A percentile compares a stretch with the other conserved stretches of the same genome.
These are phyloP conservation scores for Kingdonia uniflora DNA, from an alignment of 164 flowering plant genomes.

Conservation along the genomic window DNA sequence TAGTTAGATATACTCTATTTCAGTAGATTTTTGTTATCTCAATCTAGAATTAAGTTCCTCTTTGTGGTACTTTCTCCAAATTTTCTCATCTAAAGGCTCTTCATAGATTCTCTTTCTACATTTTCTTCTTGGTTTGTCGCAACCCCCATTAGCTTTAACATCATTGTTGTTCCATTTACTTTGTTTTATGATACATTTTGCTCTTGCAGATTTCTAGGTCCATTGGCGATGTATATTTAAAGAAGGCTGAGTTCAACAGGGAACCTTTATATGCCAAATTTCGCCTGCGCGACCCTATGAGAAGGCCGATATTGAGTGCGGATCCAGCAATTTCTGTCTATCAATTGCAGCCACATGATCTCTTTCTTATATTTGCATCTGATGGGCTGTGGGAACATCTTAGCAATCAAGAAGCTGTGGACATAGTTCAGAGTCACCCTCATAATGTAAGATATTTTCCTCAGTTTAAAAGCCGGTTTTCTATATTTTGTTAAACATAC, in stretches of 20 bases:
- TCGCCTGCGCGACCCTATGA: conserved; percentile 62
- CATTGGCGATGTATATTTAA: conserved; percentile 67
- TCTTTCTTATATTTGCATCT: conserved; percentile 68
- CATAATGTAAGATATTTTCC: conserved; percentile 40
- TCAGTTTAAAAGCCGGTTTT: neutral
- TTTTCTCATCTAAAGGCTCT: no score
- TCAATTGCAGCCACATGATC: conserved; percentile 60
- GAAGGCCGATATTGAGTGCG: conserved; percentile 57
- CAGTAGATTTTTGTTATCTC: no score
- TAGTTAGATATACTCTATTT: no score
- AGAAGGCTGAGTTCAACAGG: conserved; percentile 74
- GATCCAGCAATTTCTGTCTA: conserved; percentile 63
- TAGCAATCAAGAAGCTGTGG: conserved; percentile 72
- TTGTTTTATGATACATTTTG: neutral
- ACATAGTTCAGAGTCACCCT: conserved; percentile 56
- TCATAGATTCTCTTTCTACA: no score
- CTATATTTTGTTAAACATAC: no score
- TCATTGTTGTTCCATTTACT: neutral
- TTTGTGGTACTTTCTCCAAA: no score
- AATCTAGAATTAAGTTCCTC: no score
- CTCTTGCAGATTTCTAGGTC: conserved; percentile 57
- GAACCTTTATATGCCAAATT: conserved; percentile 64
- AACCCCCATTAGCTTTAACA: no score
- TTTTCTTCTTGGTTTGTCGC: no score
- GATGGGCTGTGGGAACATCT: conserved; percentile 91